phyloP scores from a whole-genome alignment of 1,284 basidiomycete species.

The Blastosporella zonata region DNA sequence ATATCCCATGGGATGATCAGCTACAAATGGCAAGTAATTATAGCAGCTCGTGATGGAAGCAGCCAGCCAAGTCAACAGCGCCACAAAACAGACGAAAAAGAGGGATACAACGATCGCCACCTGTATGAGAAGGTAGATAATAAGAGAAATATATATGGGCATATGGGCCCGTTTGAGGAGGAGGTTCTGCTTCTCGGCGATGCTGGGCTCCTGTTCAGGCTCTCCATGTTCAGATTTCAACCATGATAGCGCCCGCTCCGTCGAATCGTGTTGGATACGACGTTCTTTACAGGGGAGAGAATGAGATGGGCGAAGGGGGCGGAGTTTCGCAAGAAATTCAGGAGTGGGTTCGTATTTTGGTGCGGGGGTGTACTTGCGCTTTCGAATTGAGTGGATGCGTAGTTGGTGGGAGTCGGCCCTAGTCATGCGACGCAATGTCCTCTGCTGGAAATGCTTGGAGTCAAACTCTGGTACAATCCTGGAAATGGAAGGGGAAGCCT shows the following conservation, averaged over 20 bases:
- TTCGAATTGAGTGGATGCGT: slow-evolving; percentile 11
- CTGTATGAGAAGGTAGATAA: slow-evolving; percentile 8
- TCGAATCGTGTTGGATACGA: slow-evolving; percentile 7
- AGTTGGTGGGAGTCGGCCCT: slow-evolving; percentile 13
- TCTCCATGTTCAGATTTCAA: background rate
- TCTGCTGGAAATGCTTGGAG: background rate
- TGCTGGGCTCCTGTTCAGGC: background rate
- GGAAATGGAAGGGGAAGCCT: slow-evolving; percentile 12
- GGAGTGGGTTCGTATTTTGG: slow-evolving; percentile 1
- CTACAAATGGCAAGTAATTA: background rate
- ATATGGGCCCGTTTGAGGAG: background rate
- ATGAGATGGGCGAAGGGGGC: background rate
- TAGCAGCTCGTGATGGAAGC: background rate
- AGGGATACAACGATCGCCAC: slow-evolving; percentile 1
- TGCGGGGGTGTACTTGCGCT: slow-evolving; percentile 7
- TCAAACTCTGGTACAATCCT: slow-evolving; percentile 15
- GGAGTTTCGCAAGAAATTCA: slow-evolving; percentile 1
- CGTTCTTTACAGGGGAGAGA: background rate
- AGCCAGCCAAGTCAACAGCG: background rate
- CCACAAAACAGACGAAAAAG: background rate
- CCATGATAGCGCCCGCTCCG: slow-evolving; percentile 5
- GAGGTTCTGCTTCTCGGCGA: background rate
- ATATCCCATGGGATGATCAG: background rate
- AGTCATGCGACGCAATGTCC: slow-evolving; percentile 16
- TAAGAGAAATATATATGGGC: background rate